Evolutionary conservation across 345 rosid species (phyloP).

Genomic region (Arabis hirsuta): DNA sequence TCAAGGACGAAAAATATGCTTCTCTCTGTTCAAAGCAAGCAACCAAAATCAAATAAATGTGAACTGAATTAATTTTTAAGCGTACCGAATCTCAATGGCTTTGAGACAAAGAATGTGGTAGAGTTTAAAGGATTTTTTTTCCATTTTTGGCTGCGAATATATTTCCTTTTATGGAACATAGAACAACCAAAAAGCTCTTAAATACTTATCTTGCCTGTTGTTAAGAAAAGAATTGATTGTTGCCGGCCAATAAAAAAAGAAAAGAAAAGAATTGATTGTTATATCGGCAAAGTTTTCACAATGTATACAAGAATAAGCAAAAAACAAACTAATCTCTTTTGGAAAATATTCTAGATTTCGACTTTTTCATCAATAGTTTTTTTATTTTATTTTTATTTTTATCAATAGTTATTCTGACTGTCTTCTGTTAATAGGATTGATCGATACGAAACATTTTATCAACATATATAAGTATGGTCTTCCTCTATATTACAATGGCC

Average conservation of each 20-base stretch:
- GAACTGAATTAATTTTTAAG: conserved; percentile 29
- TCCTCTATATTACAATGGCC: conserved; percentile 7
- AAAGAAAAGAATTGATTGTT: conserved; percentile 45
- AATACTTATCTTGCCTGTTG: conserved; percentile 39
- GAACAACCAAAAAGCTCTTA: conserved; percentile 35
- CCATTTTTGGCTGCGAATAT: conserved; percentile 43
- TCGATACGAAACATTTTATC: not conserved
- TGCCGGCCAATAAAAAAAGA: conserved; percentile 44
- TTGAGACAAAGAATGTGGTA: conserved; percentile 39
- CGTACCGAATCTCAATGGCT: conserved; percentile 31
- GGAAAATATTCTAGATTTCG: conserved; percentile 1
- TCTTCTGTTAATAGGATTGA: not conserved
- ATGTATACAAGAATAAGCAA: not conserved
- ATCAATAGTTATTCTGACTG: conserved; percentile 13
- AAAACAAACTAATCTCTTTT: not conserved
- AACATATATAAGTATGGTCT: not conserved
- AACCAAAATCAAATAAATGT: conserved; percentile 32
- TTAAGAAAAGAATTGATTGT: conserved; percentile 44
- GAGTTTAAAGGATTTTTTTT: conserved; percentile 15
- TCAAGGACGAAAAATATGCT: conserved; percentile 30
- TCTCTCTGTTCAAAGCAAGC: conserved; percentile 29
- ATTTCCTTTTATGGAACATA: conserved; percentile 43
- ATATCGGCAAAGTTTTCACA: conserved; percentile 31
- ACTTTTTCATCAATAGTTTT: conserved; percentile 7
- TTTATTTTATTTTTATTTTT: too few species aligned